phyloP scores from a whole-genome alignment of 164 flowering plant genomes.

The Annona cherimola region DNA sequence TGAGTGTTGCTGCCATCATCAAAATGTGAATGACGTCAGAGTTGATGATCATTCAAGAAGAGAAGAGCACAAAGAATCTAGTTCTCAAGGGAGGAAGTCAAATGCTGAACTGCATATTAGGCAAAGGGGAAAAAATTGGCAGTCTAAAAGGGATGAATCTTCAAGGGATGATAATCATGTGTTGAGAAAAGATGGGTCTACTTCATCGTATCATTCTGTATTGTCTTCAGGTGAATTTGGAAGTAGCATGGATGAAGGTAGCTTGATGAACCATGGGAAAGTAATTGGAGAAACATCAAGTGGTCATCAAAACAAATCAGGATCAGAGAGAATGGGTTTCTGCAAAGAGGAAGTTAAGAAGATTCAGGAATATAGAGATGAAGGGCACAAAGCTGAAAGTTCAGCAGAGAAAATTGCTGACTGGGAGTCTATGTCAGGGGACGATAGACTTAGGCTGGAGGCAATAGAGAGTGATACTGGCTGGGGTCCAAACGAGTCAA shows the following conservation, averaged over 20 bases:
- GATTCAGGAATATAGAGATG: constrained; percentile 17
- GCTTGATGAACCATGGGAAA: constrained; percentile 18
- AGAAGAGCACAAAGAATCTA: constrained; percentile 23
- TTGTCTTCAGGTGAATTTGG: constrained; percentile 45
- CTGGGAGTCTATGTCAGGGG: constrained; percentile 3
- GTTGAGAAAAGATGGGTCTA: constrained; percentile 44
- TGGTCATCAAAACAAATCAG: constrained; percentile 10
- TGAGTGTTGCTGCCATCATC: constrained; percentile 6
- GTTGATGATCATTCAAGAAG: constrained; percentile 18
- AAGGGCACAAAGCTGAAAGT: constrained; percentile 11
- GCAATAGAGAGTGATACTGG: constrained; percentile 19
- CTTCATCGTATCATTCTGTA: constrained; percentile 62
- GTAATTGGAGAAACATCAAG: constrained; percentile 31
- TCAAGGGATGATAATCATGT: constrained; percentile 1
- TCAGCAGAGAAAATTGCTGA: constrained; percentile 10
- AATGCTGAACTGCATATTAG: constrained; percentile 16
- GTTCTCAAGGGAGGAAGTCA: constrained; percentile 21
- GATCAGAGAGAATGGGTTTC: constrained; percentile 15
- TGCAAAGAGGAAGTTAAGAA: constrained; percentile 15
- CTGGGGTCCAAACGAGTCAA: constrained; percentile 28
- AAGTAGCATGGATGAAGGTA: constrained; percentile 24
- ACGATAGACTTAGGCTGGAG: not conserved
- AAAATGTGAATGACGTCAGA: constrained; percentile 14
- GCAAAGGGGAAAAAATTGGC: constrained; percentile 14
- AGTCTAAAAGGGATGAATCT: constrained; percentile 1